phyloP scores from a whole-genome alignment of 257 asterid species.

The Leonotis leonurus region DNA sequence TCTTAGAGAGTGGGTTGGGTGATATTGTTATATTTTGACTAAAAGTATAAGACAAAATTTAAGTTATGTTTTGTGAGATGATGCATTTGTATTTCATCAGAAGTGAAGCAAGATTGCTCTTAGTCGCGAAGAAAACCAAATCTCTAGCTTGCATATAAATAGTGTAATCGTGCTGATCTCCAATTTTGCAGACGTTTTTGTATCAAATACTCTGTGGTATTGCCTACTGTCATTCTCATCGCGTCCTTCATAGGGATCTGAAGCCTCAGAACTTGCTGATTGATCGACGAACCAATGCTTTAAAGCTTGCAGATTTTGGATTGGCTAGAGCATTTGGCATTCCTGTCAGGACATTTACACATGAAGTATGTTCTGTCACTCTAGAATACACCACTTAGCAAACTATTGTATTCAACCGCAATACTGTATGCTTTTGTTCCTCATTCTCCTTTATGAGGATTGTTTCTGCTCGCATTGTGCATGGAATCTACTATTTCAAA shows the following conservation, averaged over 20 bases:
- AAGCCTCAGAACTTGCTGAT: slow-evolving; percentile 96
- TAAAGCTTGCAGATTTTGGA: slow-evolving; percentile 97
- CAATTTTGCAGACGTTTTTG: slow-evolving; percentile 56
- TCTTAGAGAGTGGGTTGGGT: background rate
- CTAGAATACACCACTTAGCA: background rate
- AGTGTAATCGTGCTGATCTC: slow-evolving; percentile 11
- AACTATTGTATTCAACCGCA: background rate
- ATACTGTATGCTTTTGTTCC: slow-evolving; percentile 1
- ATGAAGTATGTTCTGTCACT: slow-evolving; percentile 48
- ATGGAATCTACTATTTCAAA: background rate
- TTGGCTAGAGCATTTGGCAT: slow-evolving; percentile 96
- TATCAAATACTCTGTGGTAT: slow-evolving; percentile 87
- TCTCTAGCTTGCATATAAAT: slow-evolving; percentile 5
- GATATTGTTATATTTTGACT: too few species aligned
- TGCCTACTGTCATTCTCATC: slow-evolving; percentile 90
- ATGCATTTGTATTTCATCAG: too few species aligned
- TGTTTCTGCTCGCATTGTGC: slow-evolving; percentile 7
- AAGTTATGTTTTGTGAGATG: too few species aligned
- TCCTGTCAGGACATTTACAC: slow-evolving; percentile 94
- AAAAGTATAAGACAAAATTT: too few species aligned
- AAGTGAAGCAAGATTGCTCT: background rate
- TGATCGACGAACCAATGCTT: slow-evolving; percentile 72
- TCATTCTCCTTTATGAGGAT: too few species aligned
- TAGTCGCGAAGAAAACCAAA: slow-evolving; percentile 5
- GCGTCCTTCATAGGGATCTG: slow-evolving; percentile 92